Percentiles rank a stretch among this genome's conserved stretches.
Conservation (phyloP, 179 eudicot genomes). For the Amaranthus tricolor region DNA sequence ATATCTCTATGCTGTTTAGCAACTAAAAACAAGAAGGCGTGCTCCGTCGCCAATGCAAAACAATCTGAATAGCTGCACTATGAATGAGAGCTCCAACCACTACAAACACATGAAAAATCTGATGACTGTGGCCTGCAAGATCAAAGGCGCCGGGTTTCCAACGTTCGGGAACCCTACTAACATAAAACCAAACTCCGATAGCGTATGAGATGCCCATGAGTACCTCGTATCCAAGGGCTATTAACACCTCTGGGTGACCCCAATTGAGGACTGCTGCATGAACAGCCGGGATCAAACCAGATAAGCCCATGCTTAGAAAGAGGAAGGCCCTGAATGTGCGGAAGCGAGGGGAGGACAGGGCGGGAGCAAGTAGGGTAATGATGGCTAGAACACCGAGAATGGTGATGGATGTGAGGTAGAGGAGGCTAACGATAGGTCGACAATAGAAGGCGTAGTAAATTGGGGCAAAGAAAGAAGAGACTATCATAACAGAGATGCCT, state of each 20-base stretch:
- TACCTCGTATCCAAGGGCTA: constrained; percentile 65
- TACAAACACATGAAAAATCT: constrained; percentile 83
- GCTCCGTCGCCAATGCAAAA: constrained; percentile 65
- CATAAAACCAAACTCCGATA: constrained; percentile 62
- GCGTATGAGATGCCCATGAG: constrained; percentile 63
- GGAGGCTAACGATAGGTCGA: constrained; percentile 44
- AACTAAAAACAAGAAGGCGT: constrained; percentile 28
- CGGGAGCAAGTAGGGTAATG: constrained; percentile 64
- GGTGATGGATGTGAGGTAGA: constrained; percentile 69
- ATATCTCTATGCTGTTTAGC: background rate
- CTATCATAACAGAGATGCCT: constrained; percentile 93
- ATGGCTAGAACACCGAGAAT: constrained; percentile 51
- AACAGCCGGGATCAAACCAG: constrained; percentile 69
- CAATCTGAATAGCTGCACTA: constrained; percentile 53
- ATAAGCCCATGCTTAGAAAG: constrained; percentile 83
- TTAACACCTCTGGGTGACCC: constrained; percentile 49
- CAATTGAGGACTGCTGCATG: constrained; percentile 55
- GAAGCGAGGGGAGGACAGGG: constrained; percentile 52
- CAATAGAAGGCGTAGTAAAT: constrained; percentile 69
- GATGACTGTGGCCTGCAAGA: constrained; percentile 84
- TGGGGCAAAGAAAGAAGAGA: constrained; percentile 78
- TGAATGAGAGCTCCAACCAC: constrained; percentile 76
- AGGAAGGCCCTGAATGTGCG: constrained; percentile 62
- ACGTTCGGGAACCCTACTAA: constrained; percentile 69
- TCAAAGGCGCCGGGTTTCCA: constrained; percentile 89